Base-by-base conservation (phyloP, 169 alveolate genomes). In the Plasmodium adleri region DNA sequence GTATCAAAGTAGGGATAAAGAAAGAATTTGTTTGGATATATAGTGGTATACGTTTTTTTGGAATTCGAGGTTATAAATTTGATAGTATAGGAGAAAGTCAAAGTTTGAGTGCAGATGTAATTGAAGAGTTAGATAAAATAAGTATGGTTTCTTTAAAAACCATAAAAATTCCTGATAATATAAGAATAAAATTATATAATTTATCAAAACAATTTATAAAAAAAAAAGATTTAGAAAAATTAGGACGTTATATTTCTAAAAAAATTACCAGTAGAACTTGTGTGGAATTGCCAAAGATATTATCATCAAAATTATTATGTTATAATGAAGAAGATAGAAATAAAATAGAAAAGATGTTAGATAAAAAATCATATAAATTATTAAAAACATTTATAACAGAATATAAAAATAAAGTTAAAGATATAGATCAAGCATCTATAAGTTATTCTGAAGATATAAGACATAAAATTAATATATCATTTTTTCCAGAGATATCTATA, bases 221-320 rank as follows among this genome's bases (percentile, higher is more conserved):
- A 92, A 96, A 95, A 87, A 91, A 88, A 72, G 97, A 94, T 70
- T 43, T 96, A 59, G 98, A 96, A 63, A 92, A 92, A 62, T 76
- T 92, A 68, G 97, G 97, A 3, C 56, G 93, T 4, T 93, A 74
- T 83, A 67, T 96, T 50, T 76, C 95, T 28, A 91, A 74, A 17
- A 70, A 94, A 73, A 32, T 88, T 3, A 93, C 97, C 6, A 85
- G 96, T 39, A 75, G 98, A 64, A 90, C 93, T 17, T 93, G 96
- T 39, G 97, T 90, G 9, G 97, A 95, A 64, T 90, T 95, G 17
- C 98, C 98, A 22, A 71, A 97, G 45, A 93, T 94, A 22, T 83
- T 93, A 47, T 96, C 96, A 5, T 95, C 98, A 8, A 88, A 93
- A 89, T 80, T 72, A 64, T 56, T 52, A 73, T 54, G 45, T 50